A percentile compares a stretch with the other conserved stretches of the same genome.
Conservation (phyloP, 768 basidiomycete species). For the Amanita brunnescens region DNA sequence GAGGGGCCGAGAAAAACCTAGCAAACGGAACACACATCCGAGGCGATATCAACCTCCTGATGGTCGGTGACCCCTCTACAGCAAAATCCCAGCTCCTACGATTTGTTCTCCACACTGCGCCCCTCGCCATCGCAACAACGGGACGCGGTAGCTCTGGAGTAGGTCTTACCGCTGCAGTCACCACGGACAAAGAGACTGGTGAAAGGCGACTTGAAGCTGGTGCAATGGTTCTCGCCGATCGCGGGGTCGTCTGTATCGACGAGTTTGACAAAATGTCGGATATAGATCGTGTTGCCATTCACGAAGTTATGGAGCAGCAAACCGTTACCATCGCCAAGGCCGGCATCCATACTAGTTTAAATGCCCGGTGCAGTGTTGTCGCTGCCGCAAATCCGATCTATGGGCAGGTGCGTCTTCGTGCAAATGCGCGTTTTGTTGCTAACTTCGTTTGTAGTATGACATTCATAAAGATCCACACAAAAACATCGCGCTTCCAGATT, state of each 20-base stretch:
- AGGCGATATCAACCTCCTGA: constrained; percentile 98
- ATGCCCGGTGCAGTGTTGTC: constrained; percentile 95
- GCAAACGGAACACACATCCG: constrained; percentile 97
- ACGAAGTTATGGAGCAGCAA: constrained; percentile 99
- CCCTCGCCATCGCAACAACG: constrained; percentile 96
- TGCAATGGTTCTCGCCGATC: constrained; percentile 98
- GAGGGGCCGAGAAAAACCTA: constrained; percentile 96
- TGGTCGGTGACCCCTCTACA: constrained; percentile 99
- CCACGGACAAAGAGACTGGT: constrained; percentile 96
- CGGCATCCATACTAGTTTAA: constrained; percentile 96
- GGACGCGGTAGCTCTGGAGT: constrained; percentile 98
- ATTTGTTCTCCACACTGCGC: constrained; percentile 93
- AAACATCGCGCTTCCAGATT: constrained; percentile 97
- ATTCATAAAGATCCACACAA: constrained; percentile 99
- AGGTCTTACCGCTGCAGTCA: constrained; percentile 97
- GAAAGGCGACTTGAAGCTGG: constrained; percentile 96
- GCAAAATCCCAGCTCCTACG: constrained; percentile 95
- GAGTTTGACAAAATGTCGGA: constrained; percentile 99
- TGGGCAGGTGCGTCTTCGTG: constrained; percentile 56
- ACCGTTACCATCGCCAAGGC: constrained; percentile 99
- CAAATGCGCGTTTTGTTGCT: constrained; percentile 5
- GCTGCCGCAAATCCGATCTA: constrained; percentile 99
- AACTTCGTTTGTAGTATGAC: constrained; percentile 63
- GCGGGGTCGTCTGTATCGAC: constrained; percentile 98
- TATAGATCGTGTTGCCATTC: constrained; percentile 96